Percentiles rank a stretch among this genome's conserved stretches.
These are phyloP conservation scores for Eutypella sp. DNA, from an alignment of 2,329 filamentous ascomycete species.

Conservation along the genomic window DNA sequence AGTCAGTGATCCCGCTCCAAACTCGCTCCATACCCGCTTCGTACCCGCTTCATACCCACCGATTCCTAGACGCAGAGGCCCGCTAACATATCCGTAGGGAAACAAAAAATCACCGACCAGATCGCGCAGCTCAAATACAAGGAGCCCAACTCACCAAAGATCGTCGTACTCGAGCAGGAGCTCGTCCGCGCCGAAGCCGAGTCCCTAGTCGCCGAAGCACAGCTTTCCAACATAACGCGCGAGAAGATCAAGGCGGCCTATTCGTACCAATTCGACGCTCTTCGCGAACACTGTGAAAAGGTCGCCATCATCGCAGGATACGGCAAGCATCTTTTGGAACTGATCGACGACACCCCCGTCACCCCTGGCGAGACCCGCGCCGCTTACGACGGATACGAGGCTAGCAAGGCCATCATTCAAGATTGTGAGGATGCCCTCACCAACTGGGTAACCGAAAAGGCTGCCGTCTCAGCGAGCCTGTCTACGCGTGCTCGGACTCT, in stretches of 20 bases:
- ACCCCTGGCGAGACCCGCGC: slow-evolving; percentile 94
- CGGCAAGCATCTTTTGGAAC: slow-evolving; percentile 95
- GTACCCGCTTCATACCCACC: no score
- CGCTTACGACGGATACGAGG: slow-evolving; percentile 96
- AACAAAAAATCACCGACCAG: slow-evolving; percentile 98
- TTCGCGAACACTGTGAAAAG: slow-evolving; percentile 97
- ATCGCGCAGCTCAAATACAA: slow-evolving; percentile 99
- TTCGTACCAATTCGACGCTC: slow-evolving; percentile 94
- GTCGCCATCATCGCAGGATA: slow-evolving; percentile 96
- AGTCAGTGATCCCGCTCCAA: slow-evolving; percentile 58
- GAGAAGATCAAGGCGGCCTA: slow-evolving; percentile 99
- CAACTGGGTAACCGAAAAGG: slow-evolving; percentile 92
- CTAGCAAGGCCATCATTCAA: slow-evolving; percentile 97
- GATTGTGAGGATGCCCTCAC: slow-evolving; percentile 96
- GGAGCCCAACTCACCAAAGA: slow-evolving; percentile 95
- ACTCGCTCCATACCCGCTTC: no score
- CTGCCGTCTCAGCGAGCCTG: slow-evolving; percentile 80
- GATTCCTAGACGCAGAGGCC: neutral
- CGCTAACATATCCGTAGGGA: slow-evolving; percentile 54
- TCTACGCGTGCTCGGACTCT: slow-evolving; percentile 83
- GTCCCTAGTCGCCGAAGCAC: slow-evolving; percentile 96
- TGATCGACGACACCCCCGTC: slow-evolving; percentile 94
- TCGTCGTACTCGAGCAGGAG: slow-evolving; percentile 96
- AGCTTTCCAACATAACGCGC: slow-evolving; percentile 97
- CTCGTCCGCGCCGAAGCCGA: slow-evolving; percentile 97